These are phyloP conservation scores for Knufia petricola DNA, from an alignment of 2,329 filamentous ascomycete genomes.

Conservation along the genomic window DNA sequence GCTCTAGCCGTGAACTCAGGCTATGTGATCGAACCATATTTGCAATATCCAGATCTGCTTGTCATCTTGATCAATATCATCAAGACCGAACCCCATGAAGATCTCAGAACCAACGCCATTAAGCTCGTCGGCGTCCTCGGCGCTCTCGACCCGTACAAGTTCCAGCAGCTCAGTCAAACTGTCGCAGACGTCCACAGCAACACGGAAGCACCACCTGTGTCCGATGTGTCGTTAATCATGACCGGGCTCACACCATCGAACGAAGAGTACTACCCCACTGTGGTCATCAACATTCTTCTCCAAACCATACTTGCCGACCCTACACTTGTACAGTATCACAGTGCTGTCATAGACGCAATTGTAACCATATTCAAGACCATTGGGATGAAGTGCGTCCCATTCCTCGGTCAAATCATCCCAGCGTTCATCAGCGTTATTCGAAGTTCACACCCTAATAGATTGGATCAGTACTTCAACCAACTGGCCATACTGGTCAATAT, in stretches of 20 bases:
- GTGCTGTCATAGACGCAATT: slow-evolving; percentile 88
- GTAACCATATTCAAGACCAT: slow-evolving; percentile 98
- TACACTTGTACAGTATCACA: slow-evolving; percentile 83
- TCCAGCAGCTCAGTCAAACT: slow-evolving; percentile 70
- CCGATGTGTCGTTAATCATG: slow-evolving; percentile 97
- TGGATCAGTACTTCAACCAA: slow-evolving; percentile 97
- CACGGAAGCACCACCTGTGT: slow-evolving; percentile 59
- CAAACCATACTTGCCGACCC: slow-evolving; percentile 78
- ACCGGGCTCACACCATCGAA: slow-evolving; percentile 89
- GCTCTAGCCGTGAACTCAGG: slow-evolving; percentile 92
- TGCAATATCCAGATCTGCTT: slow-evolving; percentile 87
- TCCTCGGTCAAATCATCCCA: slow-evolving; percentile 86
- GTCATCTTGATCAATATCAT: slow-evolving; percentile 91
- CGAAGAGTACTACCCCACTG: slow-evolving; percentile 96
- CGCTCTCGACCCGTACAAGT: slow-evolving; percentile 89
- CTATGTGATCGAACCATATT: slow-evolving; percentile 93
- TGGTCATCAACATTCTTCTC: slow-evolving; percentile 91
- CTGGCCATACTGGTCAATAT: slow-evolving; percentile 87
- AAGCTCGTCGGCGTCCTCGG: slow-evolving; percentile 93
- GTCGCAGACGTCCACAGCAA: slow-evolving; percentile 70
- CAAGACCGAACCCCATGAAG: slow-evolving; percentile 78
- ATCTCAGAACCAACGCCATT: slow-evolving; percentile 84
- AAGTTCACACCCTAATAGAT: slow-evolving; percentile 62
- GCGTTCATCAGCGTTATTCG: slow-evolving; percentile 86
- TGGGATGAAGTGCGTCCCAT: slow-evolving; percentile 89